Evolutionary conservation across 2,329 filamentous ascomycete genomes (phyloP).

Genomic region (Dactylellina cionopaga): DNA sequence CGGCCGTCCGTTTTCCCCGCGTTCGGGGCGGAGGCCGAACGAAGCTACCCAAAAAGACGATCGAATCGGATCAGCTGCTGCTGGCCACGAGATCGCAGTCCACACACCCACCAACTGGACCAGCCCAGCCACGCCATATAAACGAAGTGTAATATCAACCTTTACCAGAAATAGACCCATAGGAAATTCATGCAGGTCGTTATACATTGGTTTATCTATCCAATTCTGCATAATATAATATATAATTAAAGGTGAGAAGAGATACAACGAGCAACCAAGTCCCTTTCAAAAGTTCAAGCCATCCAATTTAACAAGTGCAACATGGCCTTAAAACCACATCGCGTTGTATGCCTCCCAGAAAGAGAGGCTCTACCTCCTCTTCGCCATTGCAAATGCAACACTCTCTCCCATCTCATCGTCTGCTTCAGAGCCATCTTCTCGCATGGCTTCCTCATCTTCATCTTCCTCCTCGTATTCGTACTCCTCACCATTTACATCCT

Average conservation of each 20-base stretch:
- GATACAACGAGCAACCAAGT: no score
- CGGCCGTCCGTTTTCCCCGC: conserved; percentile 26
- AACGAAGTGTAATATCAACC: no score
- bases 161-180: no score
- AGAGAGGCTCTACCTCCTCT: conserved; percentile 13
- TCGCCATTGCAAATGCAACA: conserved; percentile 18
- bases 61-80: conserved; percentile 49
- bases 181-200: no score
- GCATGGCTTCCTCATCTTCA: not conserved
- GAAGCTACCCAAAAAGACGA: conserved; percentile 7
- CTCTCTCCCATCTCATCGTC: conserved; percentile 43
- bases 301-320: no score
- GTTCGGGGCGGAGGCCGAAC: conserved; percentile 9
- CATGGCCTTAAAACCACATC: no score
- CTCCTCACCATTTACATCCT: not conserved
- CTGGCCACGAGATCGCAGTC: conserved; percentile 43
- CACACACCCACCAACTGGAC: not conserved
- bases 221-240: no score
- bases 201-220: no score
- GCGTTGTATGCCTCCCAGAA: not conserved
- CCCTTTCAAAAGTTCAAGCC: no score
- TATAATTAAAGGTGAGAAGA: no score
- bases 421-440: conserved; percentile 5
- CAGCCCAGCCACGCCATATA: no score
- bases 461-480: not conserved